Evolutionary conservation across 2,329 filamentous ascomycete genomes (phyloP).

Genomic region (Kalaharituber pfeilii): DNA sequence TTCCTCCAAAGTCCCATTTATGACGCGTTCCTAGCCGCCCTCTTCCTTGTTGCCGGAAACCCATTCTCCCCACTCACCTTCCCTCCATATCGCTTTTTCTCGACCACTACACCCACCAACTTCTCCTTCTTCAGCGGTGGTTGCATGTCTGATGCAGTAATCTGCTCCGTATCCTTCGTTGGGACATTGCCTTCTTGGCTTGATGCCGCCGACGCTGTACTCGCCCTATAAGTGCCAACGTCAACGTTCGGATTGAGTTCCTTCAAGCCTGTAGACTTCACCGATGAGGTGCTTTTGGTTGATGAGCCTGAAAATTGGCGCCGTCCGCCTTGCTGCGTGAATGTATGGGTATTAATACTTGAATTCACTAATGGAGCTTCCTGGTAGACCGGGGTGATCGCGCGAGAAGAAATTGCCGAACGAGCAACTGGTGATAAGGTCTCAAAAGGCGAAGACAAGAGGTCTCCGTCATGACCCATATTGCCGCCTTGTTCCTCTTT

Average conservation of each 20-base stretch:
- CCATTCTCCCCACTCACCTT: not conserved
- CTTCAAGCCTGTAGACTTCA: not conserved
- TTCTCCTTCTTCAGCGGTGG: slow-evolving; percentile 1
- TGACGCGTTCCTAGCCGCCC: not conserved
- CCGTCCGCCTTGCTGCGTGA: not conserved
- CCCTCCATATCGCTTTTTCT: not conserved
- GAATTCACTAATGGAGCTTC: not conserved
- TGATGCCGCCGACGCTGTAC: not conserved
- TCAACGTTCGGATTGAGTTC: not conserved
- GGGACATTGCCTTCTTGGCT: not conserved
- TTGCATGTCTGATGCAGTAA: not conserved
- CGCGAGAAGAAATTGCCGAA: not conserved
- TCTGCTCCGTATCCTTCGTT: not conserved
- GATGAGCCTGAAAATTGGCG: not conserved
- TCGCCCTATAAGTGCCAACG: slow-evolving; percentile 1
- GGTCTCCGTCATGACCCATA: too few relatives aligned
- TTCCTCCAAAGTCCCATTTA: not conserved
- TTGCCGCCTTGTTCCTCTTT: too few relatives aligned
- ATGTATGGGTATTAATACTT: not conserved
- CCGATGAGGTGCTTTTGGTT: not conserved
- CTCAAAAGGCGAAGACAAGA: not conserved
- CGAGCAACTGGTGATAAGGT: not conserved
- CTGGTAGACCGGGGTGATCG: not conserved
- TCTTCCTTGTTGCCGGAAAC: not conserved
- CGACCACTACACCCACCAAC: not conserved